Evolutionary conservation across 768 basidiomycete genomes (phyloP).

Genomic region (Hericium coralloides): DNA sequence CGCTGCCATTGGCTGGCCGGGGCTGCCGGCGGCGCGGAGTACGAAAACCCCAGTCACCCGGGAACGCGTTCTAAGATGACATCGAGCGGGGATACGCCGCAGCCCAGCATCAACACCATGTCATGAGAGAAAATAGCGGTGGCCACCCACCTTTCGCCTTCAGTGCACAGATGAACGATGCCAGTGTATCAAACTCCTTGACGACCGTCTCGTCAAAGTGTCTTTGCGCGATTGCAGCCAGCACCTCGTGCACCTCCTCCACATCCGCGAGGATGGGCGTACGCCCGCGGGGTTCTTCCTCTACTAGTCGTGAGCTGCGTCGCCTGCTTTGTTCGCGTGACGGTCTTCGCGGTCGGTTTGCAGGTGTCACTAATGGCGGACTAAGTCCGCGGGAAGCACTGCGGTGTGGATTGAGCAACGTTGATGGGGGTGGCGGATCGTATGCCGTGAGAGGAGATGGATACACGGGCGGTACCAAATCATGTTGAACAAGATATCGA

Average conservation of each 20-base stretch:
- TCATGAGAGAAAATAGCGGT: constrained; percentile 3
- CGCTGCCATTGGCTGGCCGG: neutral
- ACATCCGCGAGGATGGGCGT: constrained; percentile 65
- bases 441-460: constrained; percentile 59
- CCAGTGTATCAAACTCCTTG: constrained; percentile 76
- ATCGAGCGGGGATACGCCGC: constrained; percentile 3
- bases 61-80: neutral
- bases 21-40: too few species aligned
- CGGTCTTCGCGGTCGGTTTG: constrained; percentile 67
- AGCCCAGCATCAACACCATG: constrained; percentile 2
- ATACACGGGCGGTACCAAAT: constrained; percentile 59
- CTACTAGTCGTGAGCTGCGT: constrained; percentile 63
- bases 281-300: constrained; percentile 49
- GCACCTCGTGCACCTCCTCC: constrained; percentile 52
- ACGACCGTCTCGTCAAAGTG: constrained; percentile 63
- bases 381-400: constrained; percentile 42
- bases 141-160: constrained; percentile 32
- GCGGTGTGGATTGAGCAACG: constrained; percentile 42
- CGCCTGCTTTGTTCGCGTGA: constrained; percentile 50
- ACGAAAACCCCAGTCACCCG: neutral
- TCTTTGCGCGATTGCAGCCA: constrained; percentile 62
- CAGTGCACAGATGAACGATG: constrained; percentile 70
- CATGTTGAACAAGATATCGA: constrained; percentile 65
- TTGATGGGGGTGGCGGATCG: constrained; percentile 63
- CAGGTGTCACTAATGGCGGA: constrained; percentile 44